A percentile compares a stretch with the other conserved stretches of the same genome.
These are phyloP conservation scores for Ogataea philodendri DNA, from an alignment of 805 yeast species.

Conservation along the genomic window DNA sequence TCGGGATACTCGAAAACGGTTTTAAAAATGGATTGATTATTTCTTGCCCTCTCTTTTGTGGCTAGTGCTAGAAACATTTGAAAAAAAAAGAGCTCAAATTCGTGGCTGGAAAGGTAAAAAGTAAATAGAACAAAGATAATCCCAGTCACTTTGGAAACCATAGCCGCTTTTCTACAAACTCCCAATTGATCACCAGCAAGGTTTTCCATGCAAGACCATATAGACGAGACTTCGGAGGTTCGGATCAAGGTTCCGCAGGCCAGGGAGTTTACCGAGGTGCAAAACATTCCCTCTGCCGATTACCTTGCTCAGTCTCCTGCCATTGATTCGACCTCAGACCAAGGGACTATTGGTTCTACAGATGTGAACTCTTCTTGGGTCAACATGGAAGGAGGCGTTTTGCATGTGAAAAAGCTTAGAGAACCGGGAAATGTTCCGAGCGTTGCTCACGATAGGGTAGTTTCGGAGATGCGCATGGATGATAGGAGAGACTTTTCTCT, in stretches of 20 bases:
- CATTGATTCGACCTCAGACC: constrained; percentile 3
- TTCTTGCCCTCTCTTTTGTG: constrained; percentile 13
- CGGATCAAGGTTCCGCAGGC: constrained; percentile 2
- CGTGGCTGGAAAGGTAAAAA: constrained; percentile 7
- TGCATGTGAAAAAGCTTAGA: constrained; percentile 7
- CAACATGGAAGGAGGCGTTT: not conserved
- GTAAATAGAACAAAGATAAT: constrained; percentile 11
- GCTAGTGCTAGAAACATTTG: too few relatives aligned
- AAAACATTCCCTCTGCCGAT: constrained; percentile 28
- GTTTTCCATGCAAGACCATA: constrained; percentile 1
- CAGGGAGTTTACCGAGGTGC: constrained; percentile 15
- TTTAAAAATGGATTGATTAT: too few relatives aligned
- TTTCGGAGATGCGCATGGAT: constrained; percentile 9
- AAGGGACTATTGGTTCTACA: not conserved
- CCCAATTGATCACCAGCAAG: not conserved
- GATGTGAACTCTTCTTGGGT: not conserved
- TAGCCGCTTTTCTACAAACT: not conserved
- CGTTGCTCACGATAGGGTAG: not conserved
- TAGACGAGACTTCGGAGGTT: not conserved
- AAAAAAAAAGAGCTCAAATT: not conserved
- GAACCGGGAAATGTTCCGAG: constrained; percentile 8
- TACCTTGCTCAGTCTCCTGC: constrained; percentile 6
- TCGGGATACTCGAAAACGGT: too few relatives aligned
- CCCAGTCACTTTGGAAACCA: not conserved
- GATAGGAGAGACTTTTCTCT: constrained; percentile 17